Evolutionary conservation across 345 rosid genomes (phyloP).

Genomic region (Excoecaria cochinchinensis): DNA sequence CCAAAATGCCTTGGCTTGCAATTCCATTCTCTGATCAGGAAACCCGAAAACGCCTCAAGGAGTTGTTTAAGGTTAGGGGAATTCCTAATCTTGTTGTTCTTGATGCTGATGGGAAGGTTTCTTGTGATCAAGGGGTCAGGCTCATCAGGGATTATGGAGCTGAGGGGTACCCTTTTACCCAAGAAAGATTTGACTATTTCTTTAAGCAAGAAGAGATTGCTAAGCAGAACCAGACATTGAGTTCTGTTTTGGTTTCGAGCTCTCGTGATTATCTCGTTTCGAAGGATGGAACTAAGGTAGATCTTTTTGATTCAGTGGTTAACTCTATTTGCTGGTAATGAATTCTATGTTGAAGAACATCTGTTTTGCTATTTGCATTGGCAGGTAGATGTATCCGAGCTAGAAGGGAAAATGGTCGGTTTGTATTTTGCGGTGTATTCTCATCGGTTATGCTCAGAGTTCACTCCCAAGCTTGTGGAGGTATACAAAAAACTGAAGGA

Average conservation of each 20-base stretch:
- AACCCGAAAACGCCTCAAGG: conserved; percentile 21
- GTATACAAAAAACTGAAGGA: conserved; percentile 50
- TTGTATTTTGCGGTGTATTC: conserved; percentile 48
- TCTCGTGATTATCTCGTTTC: conserved; percentile 34
- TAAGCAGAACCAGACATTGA: conserved; percentile 35
- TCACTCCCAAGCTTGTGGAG: conserved; percentile 52
- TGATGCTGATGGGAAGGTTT: conserved; percentile 21
- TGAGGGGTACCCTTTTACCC: conserved; percentile 34
- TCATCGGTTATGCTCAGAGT: conserved; percentile 32
- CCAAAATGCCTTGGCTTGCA: conserved; percentile 46
- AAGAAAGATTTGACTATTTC: conserved; percentile 19
- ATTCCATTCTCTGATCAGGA: conserved; percentile 33
- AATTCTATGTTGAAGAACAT: background rate
- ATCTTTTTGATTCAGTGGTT: background rate
- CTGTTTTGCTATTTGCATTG: background rate
- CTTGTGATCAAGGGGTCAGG: conserved; percentile 16
- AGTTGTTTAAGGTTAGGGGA: conserved; percentile 28
- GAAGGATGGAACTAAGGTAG: conserved; percentile 30
- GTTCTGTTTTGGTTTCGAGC: conserved; percentile 26
- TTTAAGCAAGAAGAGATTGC: conserved; percentile 31
- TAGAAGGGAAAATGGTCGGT: conserved; percentile 65
- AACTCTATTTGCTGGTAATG: background rate
- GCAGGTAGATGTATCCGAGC: conserved; percentile 58
- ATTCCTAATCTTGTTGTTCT: conserved; percentile 33
- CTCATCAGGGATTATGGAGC: conserved; percentile 29